phyloP scores from a whole-genome alignment of 164 flowering plant genomes.

The Sextonia rubra region DNA sequence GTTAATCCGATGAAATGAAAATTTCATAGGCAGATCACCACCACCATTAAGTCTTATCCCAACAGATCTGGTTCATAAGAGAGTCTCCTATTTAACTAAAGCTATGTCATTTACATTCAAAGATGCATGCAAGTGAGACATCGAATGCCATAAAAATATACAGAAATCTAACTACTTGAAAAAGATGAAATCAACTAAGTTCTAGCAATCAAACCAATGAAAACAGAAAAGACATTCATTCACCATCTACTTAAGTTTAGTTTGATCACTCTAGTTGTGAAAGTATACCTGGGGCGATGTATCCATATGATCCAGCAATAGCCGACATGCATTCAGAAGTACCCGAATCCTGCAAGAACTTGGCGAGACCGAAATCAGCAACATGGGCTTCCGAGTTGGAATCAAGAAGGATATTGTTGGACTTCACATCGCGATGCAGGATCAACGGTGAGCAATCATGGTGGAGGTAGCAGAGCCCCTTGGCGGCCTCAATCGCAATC shows the following conservation, averaged over 20 bases:
- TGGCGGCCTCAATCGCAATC: conserved; percentile 90
- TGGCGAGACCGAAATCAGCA: conserved; percentile 98
- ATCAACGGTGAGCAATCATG: conserved; percentile 95
- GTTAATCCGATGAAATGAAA: no score
- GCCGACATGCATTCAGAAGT: conserved; percentile 99
- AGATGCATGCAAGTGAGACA: no score
- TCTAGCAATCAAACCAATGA: background rate
- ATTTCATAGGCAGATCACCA: no score
- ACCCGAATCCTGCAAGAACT: conserved; percentile 92
- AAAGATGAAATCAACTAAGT: background rate
- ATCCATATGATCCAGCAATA: conserved; percentile 95
- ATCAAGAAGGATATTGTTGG: conserved; percentile 93
- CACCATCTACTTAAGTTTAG: no score
- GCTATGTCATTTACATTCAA: no score
- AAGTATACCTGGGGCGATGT: conserved; percentile 94
- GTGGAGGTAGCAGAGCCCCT: conserved; percentile 95
- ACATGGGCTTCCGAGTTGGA: conserved; percentile 92
- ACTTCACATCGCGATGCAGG: conserved; percentile 92
- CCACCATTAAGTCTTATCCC: no score
- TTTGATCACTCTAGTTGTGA: background rate
- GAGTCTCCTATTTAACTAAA: no score
- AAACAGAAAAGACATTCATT: no score
- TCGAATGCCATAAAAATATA: background rate
- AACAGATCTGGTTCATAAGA: no score
- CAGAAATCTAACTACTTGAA: background rate